Conservation (phyloP, 257 asterid species). For the Nicotiana tabacum region DNA sequence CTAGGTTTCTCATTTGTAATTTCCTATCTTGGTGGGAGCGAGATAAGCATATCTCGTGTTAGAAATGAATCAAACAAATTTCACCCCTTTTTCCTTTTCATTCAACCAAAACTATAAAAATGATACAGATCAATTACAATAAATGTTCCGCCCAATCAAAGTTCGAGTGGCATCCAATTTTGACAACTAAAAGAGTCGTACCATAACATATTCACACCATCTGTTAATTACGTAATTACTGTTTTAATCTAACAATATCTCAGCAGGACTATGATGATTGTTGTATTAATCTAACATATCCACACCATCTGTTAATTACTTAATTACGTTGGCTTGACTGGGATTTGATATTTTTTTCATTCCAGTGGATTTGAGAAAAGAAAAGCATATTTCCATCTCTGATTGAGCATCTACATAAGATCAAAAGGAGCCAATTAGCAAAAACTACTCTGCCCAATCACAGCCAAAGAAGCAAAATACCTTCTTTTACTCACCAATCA, state of each 20-base stretch:
- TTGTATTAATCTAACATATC: too few relatives aligned
- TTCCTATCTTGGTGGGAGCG: too few relatives aligned
- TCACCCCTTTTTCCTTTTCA: too few relatives aligned
- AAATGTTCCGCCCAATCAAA: background rate
- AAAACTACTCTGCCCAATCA: background rate
- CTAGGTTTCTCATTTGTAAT: too few relatives aligned
- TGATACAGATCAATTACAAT: background rate
- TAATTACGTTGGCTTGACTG: background rate
- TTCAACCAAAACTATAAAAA: background rate
- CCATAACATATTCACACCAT: background rate
- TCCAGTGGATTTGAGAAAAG: background rate
- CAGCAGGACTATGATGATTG: too few relatives aligned
- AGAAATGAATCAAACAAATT: too few relatives aligned
- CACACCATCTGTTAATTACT: too few relatives aligned
- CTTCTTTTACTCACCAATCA: background rate
- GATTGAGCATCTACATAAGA: background rate
- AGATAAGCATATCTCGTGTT: too few relatives aligned
- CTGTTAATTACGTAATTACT: background rate
- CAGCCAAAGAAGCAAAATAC: background rate
- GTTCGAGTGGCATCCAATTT: background rate
- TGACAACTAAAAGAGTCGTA: background rate
- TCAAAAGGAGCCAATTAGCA: background rate
- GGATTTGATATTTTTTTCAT: background rate
- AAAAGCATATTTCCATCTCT: background rate
- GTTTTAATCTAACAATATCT: background rate